A percentile compares a stretch with the other conserved stretches of the same genome.
Evolutionary conservation across 1,284 basidiomycete genomes (phyloP).

Genomic region (Austroboletus novae-zelandiae): DNA sequence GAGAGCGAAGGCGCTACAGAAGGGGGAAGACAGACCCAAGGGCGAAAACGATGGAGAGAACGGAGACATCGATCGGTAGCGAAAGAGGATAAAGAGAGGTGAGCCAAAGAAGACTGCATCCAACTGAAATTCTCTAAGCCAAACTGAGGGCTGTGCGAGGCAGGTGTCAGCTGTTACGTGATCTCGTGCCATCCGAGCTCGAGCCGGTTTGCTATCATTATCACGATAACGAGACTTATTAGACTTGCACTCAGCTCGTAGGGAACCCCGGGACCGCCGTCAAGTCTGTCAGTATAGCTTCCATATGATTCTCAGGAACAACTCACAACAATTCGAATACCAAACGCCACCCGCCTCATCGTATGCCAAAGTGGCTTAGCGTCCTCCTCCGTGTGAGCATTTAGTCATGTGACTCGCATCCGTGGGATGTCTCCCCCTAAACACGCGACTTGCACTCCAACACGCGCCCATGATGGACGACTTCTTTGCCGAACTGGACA

Average conservation of each 20-base stretch:
- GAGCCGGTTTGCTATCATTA: background rate
- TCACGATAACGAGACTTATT: background rate
- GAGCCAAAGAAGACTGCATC: conserved; percentile 3
- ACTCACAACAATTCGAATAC: conserved; percentile 2
- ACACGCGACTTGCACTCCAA: no score
- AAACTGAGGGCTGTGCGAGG: conserved; percentile 21
- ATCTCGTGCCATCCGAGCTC: conserved; percentile 4
- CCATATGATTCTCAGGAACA: conserved; percentile 19
- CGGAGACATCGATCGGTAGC: conserved; percentile 17
- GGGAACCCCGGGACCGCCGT: background rate
- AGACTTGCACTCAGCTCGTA: background rate
- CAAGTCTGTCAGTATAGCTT: background rate
- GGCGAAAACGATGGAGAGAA: conserved; percentile 8
- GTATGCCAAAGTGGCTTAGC: no score
- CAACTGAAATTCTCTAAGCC: conserved; percentile 18
- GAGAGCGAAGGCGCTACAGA: conserved; percentile 19
- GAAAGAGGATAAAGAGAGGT: conserved; percentile 14
- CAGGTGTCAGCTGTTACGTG: conserved; percentile 28
- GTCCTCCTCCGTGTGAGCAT: no score
- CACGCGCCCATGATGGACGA: conserved; percentile 21
- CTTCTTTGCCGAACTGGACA: conserved; percentile 54
- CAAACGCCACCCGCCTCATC: background rate
- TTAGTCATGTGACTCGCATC: no score
- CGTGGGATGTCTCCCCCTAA: no score
- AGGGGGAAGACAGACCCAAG: conserved; percentile 13